phyloP scores from a whole-genome alignment of 2,329 filamentous ascomycete species.

The Aspergillus amoenus region DNA sequence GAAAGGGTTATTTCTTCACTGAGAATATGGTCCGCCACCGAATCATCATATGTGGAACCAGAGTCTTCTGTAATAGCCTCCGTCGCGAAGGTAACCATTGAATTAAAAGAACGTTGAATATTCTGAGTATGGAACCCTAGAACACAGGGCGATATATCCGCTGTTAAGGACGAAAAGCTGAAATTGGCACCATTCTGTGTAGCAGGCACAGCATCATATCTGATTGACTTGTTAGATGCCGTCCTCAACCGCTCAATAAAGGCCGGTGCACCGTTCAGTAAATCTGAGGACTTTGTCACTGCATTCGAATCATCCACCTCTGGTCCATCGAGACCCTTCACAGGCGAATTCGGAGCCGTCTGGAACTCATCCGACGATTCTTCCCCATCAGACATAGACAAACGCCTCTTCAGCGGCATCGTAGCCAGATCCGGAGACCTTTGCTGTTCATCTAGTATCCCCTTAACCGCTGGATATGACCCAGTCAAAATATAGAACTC shows the following conservation, averaged over 20 bases:
- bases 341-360: constrained; percentile 33
- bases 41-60: constrained; percentile 29
- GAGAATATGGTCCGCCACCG: constrained; percentile 23
- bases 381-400: constrained; percentile 15
- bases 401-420: constrained; percentile 15
- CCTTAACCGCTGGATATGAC: constrained; percentile 8
- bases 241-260: constrained; percentile 22
- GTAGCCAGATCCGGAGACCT: neutral
- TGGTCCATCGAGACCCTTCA: constrained; percentile 12
- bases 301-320: neutral
- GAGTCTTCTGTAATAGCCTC: constrained; percentile 25
- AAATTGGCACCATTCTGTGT: constrained; percentile 10
- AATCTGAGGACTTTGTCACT: neutral
- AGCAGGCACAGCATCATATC: constrained; percentile 19
- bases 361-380: constrained; percentile 25
- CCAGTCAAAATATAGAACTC: constrained; percentile 33
- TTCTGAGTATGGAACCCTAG: constrained; percentile 15
- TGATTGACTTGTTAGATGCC: constrained; percentile 14
- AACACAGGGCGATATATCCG: constrained; percentile 16
- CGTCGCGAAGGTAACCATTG: constrained; percentile 27
- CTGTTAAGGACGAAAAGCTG: constrained; percentile 25
- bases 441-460: constrained; percentile 3
- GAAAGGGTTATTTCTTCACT: constrained; percentile 10
- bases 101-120: constrained; percentile 26
- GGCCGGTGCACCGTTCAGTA: constrained; percentile 3